These are phyloP conservation scores for Aspergillus diversus DNA, from an alignment of 495 filamentous ascomycete species.

Conservation along the genomic window DNA sequence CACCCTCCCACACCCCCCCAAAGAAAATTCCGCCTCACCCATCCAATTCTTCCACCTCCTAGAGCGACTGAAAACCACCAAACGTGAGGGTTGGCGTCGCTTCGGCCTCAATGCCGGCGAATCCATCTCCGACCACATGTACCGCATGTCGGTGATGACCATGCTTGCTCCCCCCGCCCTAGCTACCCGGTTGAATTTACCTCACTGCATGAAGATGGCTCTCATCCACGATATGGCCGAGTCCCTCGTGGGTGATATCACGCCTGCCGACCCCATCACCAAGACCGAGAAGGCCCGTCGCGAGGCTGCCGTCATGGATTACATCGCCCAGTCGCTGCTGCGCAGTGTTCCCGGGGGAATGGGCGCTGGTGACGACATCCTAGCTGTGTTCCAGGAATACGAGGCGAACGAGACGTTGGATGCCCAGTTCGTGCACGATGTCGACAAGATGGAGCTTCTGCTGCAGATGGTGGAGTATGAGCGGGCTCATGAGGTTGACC, in stretches of 20 bases:
- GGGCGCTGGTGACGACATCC: slow-evolving; percentile 65
- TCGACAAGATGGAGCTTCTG: slow-evolving; percentile 94
- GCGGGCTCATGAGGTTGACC: slow-evolving; percentile 68
- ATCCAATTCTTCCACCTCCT: slow-evolving; percentile 92
- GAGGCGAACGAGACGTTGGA: slow-evolving; percentile 83
- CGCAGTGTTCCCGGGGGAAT: slow-evolving; percentile 70
- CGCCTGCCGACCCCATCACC: slow-evolving; percentile 70
- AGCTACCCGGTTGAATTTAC: slow-evolving; percentile 68
- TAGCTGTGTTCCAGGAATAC: slow-evolving; percentile 88
- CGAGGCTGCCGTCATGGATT: slow-evolving; percentile 88
- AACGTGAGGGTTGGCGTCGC: slow-evolving; percentile 92
- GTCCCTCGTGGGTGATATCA: slow-evolving; percentile 92
- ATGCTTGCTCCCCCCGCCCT: slow-evolving; percentile 87
- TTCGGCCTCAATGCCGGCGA: slow-evolving; percentile 77
- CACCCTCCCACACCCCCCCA: slow-evolving; percentile 54
- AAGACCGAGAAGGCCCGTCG: slow-evolving; percentile 83
- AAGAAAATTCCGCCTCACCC: slow-evolving; percentile 68
- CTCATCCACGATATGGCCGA: slow-evolving; percentile 98
- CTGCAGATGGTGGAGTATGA: slow-evolving; percentile 98
- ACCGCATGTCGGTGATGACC: slow-evolving; percentile 96
- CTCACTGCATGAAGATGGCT: slow-evolving; percentile 88
- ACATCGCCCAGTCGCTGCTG: slow-evolving; percentile 71
- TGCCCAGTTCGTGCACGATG: slow-evolving; percentile 88
- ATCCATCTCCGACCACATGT: slow-evolving; percentile 98
- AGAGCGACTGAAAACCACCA: slow-evolving; percentile 90